phyloP scores from a whole-genome alignment of 73 alveolate genomes.

The Paramecium primaurelia region DNA sequence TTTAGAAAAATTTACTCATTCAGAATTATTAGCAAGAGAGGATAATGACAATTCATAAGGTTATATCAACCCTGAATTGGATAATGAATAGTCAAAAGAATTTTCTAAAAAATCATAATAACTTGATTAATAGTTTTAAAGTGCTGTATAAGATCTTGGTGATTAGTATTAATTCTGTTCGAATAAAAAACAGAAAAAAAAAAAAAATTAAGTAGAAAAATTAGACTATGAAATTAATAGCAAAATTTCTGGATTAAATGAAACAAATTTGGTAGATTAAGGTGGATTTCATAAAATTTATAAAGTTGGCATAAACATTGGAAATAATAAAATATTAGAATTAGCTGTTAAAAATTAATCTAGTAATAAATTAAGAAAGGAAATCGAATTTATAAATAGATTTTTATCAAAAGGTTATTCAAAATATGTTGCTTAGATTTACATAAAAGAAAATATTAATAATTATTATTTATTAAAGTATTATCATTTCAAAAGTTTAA shows the following conservation, averaged over 20 bases:
- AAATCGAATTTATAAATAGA: neutral
- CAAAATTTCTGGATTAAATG: neutral
- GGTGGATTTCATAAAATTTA: neutral
- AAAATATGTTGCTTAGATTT: neutral
- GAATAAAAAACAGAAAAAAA: too few relatives aligned
- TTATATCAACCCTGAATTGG: too few relatives aligned
- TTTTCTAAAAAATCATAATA: too few relatives aligned
- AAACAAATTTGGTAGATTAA: neutral
- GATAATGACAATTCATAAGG: too few relatives aligned
- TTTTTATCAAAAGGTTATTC: neutral
- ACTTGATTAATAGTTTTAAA: too few relatives aligned
- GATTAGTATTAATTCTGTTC: too few relatives aligned
- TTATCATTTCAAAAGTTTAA: neutral
- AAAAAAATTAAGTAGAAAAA: neutral
- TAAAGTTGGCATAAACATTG: neutral
- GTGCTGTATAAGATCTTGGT: too few relatives aligned
- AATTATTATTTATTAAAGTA: neutral
- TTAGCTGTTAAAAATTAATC: neutral
- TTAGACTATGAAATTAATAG: neutral
- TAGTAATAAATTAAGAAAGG: neutral
- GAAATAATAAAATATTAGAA: neutral
- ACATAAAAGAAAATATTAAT: neutral
- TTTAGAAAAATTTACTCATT: too few relatives aligned
- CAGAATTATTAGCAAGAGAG: too few relatives aligned
- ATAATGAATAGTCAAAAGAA: too few relatives aligned